Conservation (phyloP, 2,329 filamentous ascomycete species). For the Calcarisporium arbuscula region DNA sequence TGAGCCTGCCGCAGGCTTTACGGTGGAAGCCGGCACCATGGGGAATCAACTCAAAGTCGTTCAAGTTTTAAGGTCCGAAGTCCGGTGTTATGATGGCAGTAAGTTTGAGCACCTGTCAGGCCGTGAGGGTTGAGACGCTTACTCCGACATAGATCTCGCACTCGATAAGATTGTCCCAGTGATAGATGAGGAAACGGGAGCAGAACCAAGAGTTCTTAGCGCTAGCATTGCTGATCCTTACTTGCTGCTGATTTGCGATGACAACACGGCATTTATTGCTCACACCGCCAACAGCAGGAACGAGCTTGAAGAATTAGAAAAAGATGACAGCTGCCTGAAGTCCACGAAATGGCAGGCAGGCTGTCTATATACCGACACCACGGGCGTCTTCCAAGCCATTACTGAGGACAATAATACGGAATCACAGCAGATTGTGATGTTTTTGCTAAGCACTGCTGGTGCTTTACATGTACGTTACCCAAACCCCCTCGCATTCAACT, state of each 20-base stretch:
- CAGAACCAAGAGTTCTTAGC: conserved; percentile 69
- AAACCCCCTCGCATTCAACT: no score
- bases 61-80: conserved; percentile 79
- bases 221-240: conserved; percentile 86
- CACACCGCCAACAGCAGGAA: conserved; percentile 69
- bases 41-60: conserved; percentile 76
- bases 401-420: conserved; percentile 32
- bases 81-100: conserved; percentile 88
- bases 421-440: conserved; percentile 57
- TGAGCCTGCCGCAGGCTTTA: conserved; percentile 80
- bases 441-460: conserved; percentile 69
- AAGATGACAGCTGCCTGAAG: conserved; percentile 48
- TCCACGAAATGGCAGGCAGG: conserved; percentile 74
- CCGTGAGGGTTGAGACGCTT: conserved; percentile 11
- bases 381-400: conserved; percentile 44
- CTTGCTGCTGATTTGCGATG: conserved; percentile 74
- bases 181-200: conserved; percentile 82
- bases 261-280: conserved; percentile 72
- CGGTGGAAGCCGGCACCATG: conserved; percentile 78
- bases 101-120: conserved; percentile 28
- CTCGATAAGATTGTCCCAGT: conserved; percentile 89
- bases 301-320: conserved; percentile 77
- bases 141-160: conserved; percentile 61
- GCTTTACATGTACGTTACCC: conserved; percentile 61
- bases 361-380: conserved; percentile 69